Evolutionary conservation across 148 eudicot species (phyloP), one percentile per base, ranked within the genome.

Genomic region (Rheum nobile): DNA sequence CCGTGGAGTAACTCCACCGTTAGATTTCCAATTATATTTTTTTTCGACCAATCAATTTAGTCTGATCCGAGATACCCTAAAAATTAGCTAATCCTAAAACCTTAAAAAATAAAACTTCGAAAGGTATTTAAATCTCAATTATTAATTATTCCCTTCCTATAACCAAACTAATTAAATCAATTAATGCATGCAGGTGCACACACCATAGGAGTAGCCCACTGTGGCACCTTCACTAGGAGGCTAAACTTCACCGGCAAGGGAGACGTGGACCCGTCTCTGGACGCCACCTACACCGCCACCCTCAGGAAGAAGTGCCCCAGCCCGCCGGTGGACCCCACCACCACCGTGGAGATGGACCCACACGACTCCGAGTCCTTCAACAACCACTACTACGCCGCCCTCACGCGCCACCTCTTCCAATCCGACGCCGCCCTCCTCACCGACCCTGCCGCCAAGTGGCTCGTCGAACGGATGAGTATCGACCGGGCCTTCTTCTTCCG

Each of bases 161-260:
- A 17, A 21, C 16, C 4, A n/a, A 11, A 22, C 13, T 17, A 14
- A 26, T 3, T 0, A 63, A 6, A 63, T 1, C 7, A 26, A 12
- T 26, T 43, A n/a, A 69, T n/a, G 72, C 4, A 67, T 43, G 76
- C 73, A 65, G 79, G 76, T 24, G 74, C 26, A 14, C 21, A 73
- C 35, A 74, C 29, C 68, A 14, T 67, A 26, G 63, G 37, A 59
- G 72, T 75, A 4, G 78, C 86, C 3, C 93, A 83, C 35, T 91
- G 96, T 80, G 35, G 71, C 28, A 54, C 77, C 52, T 76, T 88
- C 67, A 0, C 71, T 2, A 65, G 21, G 17, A 84, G 96, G 0
- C 44, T 91, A 21, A 91, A 91, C 46, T 87, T 84, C 85, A 85
- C 84, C 17, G 96, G 93, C 22, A 77, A 74, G 31, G 90, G 84